Percentiles rank a stretch among this genome's conserved stretches.
Evolutionary conservation across 169 alveolate genomes (phyloP).

Genomic region (Theileria parva): DNA sequence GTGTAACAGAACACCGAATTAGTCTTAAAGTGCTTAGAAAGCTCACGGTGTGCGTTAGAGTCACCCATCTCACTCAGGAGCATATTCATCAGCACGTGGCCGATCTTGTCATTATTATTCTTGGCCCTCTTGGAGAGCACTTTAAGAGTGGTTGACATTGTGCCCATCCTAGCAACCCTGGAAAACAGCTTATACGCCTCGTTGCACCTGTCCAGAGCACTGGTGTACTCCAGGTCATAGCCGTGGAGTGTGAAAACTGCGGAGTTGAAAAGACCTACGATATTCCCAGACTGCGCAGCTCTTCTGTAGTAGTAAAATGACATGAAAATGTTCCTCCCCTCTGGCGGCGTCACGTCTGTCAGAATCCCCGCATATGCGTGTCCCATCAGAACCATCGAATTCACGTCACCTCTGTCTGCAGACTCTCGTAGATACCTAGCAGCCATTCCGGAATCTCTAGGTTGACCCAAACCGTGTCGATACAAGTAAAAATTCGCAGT

Average conservation of each 20-base stretch:
- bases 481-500: constrained; percentile 72
- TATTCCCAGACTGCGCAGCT: constrained; percentile 81
- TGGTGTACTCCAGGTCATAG: constrained; percentile 67
- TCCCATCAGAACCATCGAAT: constrained; percentile 81
- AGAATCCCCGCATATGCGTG: constrained; percentile 85
- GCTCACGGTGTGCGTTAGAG: constrained; percentile 79
- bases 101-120: constrained; percentile 72
- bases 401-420: constrained; percentile 83
- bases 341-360: constrained; percentile 77
- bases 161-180: constrained; percentile 66
- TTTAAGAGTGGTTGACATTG: constrained; percentile 40
- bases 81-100: constrained; percentile 76
- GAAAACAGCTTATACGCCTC: constrained; percentile 68
- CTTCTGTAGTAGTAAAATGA: constrained; percentile 78
- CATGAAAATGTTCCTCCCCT: constrained; percentile 78
- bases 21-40: constrained; percentile 76
- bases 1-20: constrained; percentile 46
- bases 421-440: constrained; percentile 77
- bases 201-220: constrained; percentile 72
- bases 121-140: constrained; percentile 58
- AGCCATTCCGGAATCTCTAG: constrained; percentile 74
- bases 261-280: constrained; percentile 80
- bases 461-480: constrained; percentile 77
- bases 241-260: constrained; percentile 83
- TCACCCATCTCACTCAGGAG: constrained; percentile 85